Percentiles rank a stretch among this genome's conserved stretches.
phyloP scores from a whole-genome alignment of 2,329 filamentous ascomycete species.

The Seiridium unicorne region DNA sequence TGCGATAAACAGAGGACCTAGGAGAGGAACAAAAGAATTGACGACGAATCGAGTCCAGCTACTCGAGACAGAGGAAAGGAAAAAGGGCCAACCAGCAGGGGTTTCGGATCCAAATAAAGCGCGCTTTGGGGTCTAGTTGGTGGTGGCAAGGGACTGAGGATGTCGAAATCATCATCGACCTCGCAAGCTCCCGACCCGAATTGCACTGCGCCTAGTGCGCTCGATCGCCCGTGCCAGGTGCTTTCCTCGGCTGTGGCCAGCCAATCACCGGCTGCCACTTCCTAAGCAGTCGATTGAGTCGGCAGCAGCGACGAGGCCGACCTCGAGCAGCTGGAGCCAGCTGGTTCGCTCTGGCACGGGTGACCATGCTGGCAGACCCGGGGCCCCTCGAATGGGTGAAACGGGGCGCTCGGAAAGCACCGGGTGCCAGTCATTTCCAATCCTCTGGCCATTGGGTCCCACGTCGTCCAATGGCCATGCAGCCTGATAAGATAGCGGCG shows the following conservation, averaged over 20 bases:
- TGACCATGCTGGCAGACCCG: background rate
- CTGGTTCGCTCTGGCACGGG: too few species aligned
- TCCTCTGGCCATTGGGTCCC: background rate
- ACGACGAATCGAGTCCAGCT: background rate
- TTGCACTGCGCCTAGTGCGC: background rate
- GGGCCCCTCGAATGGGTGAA: background rate
- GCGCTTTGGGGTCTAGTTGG: background rate
- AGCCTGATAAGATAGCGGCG: background rate
- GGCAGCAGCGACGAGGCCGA: background rate
- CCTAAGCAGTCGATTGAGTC: background rate
- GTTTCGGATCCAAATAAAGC: background rate
- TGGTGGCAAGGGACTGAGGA: constrained; percentile 6
- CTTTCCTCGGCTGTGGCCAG: constrained; percentile 6
- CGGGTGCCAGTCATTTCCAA: background rate
- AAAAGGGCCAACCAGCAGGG: background rate
- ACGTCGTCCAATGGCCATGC: too few species aligned
- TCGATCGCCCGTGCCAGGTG: background rate
- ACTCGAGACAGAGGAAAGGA: background rate
- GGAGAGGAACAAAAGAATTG: background rate
- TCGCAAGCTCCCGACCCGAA: constrained; percentile 5
- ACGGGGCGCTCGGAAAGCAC: constrained; percentile 2
- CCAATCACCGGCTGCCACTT: constrained; percentile 6
- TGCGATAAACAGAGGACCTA: background rate
- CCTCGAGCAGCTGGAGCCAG: background rate
- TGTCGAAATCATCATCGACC: constrained; percentile 8